Conservation (phyloP, 495 filamentous ascomycete genomes). For the Neurospora sp. region DNA sequence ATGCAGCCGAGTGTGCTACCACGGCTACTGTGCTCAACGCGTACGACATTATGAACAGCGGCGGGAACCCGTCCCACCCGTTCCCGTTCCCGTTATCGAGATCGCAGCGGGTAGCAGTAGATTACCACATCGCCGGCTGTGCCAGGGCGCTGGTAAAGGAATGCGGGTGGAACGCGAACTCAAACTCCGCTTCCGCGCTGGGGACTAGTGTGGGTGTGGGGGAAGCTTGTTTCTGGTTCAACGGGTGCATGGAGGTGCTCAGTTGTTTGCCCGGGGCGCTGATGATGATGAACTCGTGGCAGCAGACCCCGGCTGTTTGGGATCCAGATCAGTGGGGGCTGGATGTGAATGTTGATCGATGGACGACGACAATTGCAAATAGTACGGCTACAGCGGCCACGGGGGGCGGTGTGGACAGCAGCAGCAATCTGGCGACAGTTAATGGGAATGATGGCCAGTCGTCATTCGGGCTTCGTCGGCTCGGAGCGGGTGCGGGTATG, state of each 20-base stretch:
- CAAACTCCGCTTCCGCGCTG: constrained; percentile 10
- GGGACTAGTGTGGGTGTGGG: constrained; percentile 48
- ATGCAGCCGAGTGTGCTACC: constrained; percentile 79
- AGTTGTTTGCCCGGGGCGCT: constrained; percentile 48
- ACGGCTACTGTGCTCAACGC: constrained; percentile 83
- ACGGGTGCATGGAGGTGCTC: constrained; percentile 80
- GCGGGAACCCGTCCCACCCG: background rate
- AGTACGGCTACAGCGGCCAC: background rate
- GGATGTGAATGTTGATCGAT: constrained; percentile 60
- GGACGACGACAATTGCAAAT: constrained; percentile 1
- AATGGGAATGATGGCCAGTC: constrained; percentile 51
- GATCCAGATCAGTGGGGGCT: constrained; percentile 87
- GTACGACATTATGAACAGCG: constrained; percentile 72
- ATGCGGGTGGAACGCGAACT: constrained; percentile 78
- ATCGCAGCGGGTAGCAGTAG: background rate
- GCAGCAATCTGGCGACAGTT: constrained; percentile 6
- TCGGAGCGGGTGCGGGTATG: constrained; percentile 28
- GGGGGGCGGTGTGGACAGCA: background rate
- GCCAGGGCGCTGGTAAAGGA: constrained; percentile 84
- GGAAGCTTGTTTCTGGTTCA: constrained; percentile 90
- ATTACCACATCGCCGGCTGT: constrained; percentile 67
- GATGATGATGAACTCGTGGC: constrained; percentile 20
- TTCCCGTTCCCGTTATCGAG: background rate
- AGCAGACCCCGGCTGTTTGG: constrained; percentile 45
- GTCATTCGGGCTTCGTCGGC: constrained; percentile 57